Evolutionary conservation across 192 early-diverging fungal genomes (phyloP).

Genomic region (Mortierella alpina): DNA sequence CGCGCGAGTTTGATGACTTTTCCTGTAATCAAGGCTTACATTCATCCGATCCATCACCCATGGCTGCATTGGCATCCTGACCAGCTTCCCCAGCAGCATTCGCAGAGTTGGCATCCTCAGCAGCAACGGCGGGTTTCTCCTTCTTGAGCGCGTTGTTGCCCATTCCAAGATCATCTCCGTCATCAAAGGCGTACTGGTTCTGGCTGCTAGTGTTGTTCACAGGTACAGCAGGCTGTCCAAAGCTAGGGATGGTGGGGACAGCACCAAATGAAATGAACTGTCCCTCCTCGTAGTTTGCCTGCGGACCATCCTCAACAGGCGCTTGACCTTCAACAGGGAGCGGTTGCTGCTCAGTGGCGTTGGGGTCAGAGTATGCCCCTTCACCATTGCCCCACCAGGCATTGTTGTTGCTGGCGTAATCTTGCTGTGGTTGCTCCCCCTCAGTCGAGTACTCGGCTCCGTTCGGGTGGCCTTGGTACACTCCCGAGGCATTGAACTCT

Average conservation of each 20-base stretch:
- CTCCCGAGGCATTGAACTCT: slow-evolving; percentile 32
- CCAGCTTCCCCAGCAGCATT: slow-evolving; percentile 11
- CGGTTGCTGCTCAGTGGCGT: slow-evolving; percentile 12
- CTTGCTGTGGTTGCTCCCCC: slow-evolving; percentile 44
- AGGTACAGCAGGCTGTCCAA: slow-evolving; percentile 28
- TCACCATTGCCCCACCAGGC: slow-evolving; percentile 56
- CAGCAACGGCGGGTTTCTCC: slow-evolving; percentile 20
- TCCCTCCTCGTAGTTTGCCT: slow-evolving; percentile 35
- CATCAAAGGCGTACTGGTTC: slow-evolving; percentile 36
- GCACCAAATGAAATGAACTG: slow-evolving; percentile 51
- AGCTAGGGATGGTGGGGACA: slow-evolving; percentile 41
- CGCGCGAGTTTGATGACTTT: neutral
- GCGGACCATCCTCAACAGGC: neutral
- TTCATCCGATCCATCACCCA: slow-evolving; percentile 34
- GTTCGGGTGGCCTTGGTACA: slow-evolving; percentile 35
- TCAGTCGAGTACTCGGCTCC: slow-evolving; percentile 64
- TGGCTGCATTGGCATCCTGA: slow-evolving; percentile 4
- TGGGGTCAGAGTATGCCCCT: slow-evolving; percentile 13
- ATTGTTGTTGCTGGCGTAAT: slow-evolving; percentile 42
- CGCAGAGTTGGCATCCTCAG: slow-evolving; percentile 41
- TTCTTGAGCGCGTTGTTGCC: slow-evolving; percentile 66
- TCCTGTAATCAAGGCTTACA: slow-evolving; percentile 7
- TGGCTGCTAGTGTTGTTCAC: slow-evolving; percentile 29
- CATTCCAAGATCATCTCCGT: slow-evolving; percentile 72
- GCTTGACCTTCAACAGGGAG: slow-evolving; percentile 13